phyloP scores from a whole-genome alignment of 352 stramenopile species.

The Phytophthora tentaculata region DNA sequence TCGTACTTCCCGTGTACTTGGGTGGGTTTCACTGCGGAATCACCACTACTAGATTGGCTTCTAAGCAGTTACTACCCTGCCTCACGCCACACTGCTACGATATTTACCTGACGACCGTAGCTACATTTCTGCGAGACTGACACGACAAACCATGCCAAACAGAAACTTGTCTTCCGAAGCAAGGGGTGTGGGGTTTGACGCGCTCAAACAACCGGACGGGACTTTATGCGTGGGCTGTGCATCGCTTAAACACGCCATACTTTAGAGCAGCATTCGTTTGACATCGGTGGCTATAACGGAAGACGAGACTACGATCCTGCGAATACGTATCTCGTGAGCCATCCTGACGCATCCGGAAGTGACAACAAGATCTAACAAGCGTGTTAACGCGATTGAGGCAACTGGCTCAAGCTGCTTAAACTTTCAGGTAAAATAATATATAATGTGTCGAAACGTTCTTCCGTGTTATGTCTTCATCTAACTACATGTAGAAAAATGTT shows the following conservation, averaged over 20 bases:
- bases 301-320: background rate
- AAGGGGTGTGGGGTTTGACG: background rate
- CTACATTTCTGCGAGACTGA: conserved; percentile 5
- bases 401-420: background rate
- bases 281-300: background rate
- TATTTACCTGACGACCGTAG: conserved; percentile 2
- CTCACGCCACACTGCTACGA: conserved; percentile 16
- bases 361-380: background rate
- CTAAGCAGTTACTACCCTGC: background rate
- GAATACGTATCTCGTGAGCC: background rate
- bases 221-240: conserved; percentile 11
- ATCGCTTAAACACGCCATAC: conserved; percentile 3
- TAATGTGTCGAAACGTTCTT: no score
- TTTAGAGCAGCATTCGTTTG: background rate
- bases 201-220: conserved; percentile 6
- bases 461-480: no score
- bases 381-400: background rate
- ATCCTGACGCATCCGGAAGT: conserved; percentile 3
- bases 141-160: background rate
- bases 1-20: conserved; percentile 8
- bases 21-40: conserved; percentile 8
- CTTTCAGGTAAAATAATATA: background rate
- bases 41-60: background rate
- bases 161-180: background rate
- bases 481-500: background rate